These are phyloP conservation scores for Penicillium macrosclerotiorum DNA, from an alignment of 495 filamentous ascomycete genomes.

Conservation along the genomic window DNA sequence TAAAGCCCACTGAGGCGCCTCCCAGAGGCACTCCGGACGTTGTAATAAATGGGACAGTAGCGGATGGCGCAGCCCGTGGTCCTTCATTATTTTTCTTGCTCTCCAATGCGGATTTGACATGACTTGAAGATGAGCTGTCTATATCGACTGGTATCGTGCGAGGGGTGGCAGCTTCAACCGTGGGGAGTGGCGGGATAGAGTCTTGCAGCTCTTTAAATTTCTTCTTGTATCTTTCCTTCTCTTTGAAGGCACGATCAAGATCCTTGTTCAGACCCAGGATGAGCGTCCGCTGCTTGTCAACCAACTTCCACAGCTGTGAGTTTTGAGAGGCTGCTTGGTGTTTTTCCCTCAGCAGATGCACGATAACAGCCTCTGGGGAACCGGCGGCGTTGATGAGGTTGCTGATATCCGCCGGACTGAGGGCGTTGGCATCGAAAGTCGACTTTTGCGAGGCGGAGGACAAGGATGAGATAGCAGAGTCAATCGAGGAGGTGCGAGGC, in stretches of 20 bases:
- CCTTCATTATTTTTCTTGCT: not conserved
- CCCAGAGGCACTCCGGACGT: constrained; percentile 2
- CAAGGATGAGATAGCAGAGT: constrained; percentile 86
- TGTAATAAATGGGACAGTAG: constrained; percentile 7
- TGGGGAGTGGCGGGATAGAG: constrained; percentile 49
- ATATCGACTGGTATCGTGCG: constrained; percentile 1
- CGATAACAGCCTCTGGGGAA: constrained; percentile 84
- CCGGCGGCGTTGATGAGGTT: constrained; percentile 79
- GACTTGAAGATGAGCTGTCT: not conserved
- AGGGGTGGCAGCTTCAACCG: constrained; percentile 18
- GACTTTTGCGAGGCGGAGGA: constrained; percentile 68
- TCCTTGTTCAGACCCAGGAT: constrained; percentile 94
- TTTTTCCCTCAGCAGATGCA: constrained; percentile 88
- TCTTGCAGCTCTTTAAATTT: constrained; percentile 76
- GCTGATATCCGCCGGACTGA: constrained; percentile 61
- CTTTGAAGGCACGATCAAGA: constrained; percentile 84
- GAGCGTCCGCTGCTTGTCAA: constrained; percentile 94
- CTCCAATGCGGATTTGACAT: not conserved
- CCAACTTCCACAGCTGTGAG: constrained; percentile 87
- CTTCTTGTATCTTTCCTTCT: constrained; percentile 91
- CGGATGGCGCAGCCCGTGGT: not conserved
- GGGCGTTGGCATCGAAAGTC: constrained; percentile 54
- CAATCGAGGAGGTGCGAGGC: constrained; percentile 88
- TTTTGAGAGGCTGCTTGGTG: constrained; percentile 85
- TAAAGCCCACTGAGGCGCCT: constrained; percentile 12